Conservation (phyloP, 331 rosid genomes). For the Cydonia oblonga region DNA sequence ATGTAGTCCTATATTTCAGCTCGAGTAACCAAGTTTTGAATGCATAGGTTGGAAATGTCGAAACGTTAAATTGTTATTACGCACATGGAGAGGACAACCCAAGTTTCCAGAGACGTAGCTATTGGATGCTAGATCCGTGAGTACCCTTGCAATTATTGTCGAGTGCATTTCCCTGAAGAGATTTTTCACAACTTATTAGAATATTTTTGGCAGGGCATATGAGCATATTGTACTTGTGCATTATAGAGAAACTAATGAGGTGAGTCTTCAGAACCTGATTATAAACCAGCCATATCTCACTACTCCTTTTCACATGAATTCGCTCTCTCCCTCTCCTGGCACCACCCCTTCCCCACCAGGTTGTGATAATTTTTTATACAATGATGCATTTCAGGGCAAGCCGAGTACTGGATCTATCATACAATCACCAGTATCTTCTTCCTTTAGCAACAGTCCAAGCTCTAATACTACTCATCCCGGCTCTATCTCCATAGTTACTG, state of each 20-base stretch:
- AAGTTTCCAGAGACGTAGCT: conserved; percentile 87
- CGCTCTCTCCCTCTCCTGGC: neutral
- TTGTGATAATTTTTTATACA: neutral
- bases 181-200: neutral
- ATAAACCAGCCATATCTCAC: conserved; percentile 10
- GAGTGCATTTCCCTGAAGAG: neutral
- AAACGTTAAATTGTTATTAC: conserved; percentile 83
- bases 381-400: conserved; percentile 49
- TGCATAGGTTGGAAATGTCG: conserved; percentile 81
- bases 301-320: neutral
- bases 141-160: conserved; percentile 25
- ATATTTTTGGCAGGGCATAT: conserved; percentile 44
- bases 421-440: conserved; percentile 43
- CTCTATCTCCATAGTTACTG: conserved; percentile 28
- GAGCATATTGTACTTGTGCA: conserved; percentile 96
- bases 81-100: conserved; percentile 92
- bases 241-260: conserved; percentile 79
- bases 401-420: conserved; percentile 31
- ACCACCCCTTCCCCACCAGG: neutral
- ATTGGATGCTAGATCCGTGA: conserved; percentile 95
- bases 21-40: conserved; percentile 15
- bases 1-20: conserved; percentile 9
- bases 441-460: conserved; percentile 32
- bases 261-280: conserved; percentile 31
- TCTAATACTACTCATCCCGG: conserved; percentile 29